Percentiles rank a stretch among this genome's conserved stretches.
Conservation (phyloP, 371 early-diverging fungal genomes). For the Syncephalastrum monosporum region DNA sequence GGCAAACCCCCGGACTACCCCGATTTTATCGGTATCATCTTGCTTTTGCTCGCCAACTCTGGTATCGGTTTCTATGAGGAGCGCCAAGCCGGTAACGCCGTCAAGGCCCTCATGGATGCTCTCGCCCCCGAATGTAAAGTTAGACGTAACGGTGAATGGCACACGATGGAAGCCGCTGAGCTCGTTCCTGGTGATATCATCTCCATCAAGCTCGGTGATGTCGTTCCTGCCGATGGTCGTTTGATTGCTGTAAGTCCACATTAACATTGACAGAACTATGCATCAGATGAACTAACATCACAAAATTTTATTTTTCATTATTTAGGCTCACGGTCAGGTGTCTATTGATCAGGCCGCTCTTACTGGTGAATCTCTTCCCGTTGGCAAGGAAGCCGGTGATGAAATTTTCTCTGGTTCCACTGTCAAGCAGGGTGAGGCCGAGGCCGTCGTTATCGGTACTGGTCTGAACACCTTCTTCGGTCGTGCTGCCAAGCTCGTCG, state of each 20-base stretch:
- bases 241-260: slow-evolving; percentile 33
- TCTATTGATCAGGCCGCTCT: slow-evolving; percentile 75
- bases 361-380: slow-evolving; percentile 77
- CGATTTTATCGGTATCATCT: slow-evolving; percentile 79
- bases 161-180: slow-evolving; percentile 45
- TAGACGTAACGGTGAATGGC: slow-evolving; percentile 52
- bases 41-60: slow-evolving; percentile 76
- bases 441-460: slow-evolving; percentile 79
- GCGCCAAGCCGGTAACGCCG: slow-evolving; percentile 67
- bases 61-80: slow-evolving; percentile 82
- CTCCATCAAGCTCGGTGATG: slow-evolving; percentile 68
- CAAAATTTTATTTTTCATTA: not conserved
- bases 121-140: slow-evolving; percentile 70
- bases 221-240: slow-evolving; percentile 71
- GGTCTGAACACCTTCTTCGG: slow-evolving; percentile 86
- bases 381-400: slow-evolving; percentile 65
- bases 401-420: slow-evolving; percentile 74
- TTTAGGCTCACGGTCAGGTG: slow-evolving; percentile 46
- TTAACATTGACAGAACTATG: slow-evolving; percentile 2
- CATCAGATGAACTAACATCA: not conserved
- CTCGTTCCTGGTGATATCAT: slow-evolving; percentile 76
- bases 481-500: slow-evolving; percentile 77
- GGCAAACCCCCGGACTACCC: slow-evolving; percentile 68
- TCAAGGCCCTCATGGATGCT: slow-evolving; percentile 70
- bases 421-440: slow-evolving; percentile 88